Evolutionary conservation across 2,329 filamentous ascomycete genomes (phyloP), one percentile per base, ranked within the genome.

Genomic region (Hymenoscyphus repandus): DNA sequence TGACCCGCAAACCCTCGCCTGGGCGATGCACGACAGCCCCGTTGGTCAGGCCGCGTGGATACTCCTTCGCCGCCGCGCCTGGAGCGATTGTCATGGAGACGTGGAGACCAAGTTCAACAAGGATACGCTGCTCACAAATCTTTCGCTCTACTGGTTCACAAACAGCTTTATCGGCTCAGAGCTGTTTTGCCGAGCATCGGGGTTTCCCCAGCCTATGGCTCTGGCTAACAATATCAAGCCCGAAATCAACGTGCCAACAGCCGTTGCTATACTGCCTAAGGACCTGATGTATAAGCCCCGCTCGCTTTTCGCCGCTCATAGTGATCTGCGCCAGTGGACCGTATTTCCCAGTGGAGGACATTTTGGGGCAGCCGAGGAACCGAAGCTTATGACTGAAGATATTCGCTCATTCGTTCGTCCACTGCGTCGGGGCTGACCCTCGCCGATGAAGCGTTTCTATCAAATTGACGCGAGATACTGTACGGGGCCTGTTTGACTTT

Each of bases 21-120:
- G 56, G 31, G 57, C 57, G 1, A 36, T 60, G 15, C 42, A 55
- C 20, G 57, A 61, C 37, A 61, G 54, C 42, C 58, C 58, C 5
- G 50, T 61, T n/a, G 58, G 58, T 5, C 58, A 55, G 42, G 48
- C 54, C 3, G 57, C 55, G 5, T 59, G 58, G 58, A 57, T 60
- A 12, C 48, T 51, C 36, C 42, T 51, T 45, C 48, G 48, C 36
- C 48, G 48, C 32, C 41, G 48, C 34, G 48, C 49, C 34, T 51
- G 44, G 49, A 51, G 49, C 39, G 49, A 51, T 51, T 51, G 49
- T 43, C 34, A 51, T 38, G 49, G 49, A 41, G 49, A 51, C 18
- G 49, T 47, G 17, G 49, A 51, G 39, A 51, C 44, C 37, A 51
- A 47, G 45, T 51, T 51, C 31, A 20, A 47, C 45, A 51, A 48